Evolutionary conservation across 31 red algal species (phyloP).

Genomic region (Odonthalia washingtoniensis): DNA sequence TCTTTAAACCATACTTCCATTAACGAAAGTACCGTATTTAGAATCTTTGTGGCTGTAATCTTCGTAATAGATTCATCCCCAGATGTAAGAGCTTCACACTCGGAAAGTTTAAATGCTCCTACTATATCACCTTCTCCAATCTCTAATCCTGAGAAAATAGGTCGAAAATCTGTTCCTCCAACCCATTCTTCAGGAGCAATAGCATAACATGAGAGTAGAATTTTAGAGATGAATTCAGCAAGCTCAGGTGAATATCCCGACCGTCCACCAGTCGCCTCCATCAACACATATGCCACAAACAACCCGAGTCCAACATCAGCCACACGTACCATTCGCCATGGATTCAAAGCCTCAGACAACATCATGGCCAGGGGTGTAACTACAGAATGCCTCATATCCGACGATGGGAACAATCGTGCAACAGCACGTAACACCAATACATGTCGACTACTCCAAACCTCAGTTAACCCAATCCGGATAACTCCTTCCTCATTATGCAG

Average conservation of each 20-base stretch:
- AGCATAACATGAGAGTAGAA: slow-evolving; percentile 22
- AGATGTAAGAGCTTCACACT: slow-evolving; percentile 1
- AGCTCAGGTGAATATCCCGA: slow-evolving; percentile 54
- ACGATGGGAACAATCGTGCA: slow-evolving; percentile 60
- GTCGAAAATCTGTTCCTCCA: background rate
- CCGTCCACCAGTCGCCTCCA: slow-evolving; percentile 41
- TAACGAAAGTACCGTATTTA: slow-evolving; percentile 4
- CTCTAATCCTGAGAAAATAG: background rate
- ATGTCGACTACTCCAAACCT: slow-evolving; percentile 15
- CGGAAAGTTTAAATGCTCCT: background rate
- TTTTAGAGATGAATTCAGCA: slow-evolving; percentile 23
- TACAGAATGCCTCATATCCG: slow-evolving; percentile 73
- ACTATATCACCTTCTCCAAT: background rate
- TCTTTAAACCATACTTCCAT: slow-evolving; percentile 34
- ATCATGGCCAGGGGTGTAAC: slow-evolving; percentile 56
- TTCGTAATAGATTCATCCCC: background rate
- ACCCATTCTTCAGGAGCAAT: background rate
- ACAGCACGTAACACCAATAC: slow-evolving; percentile 51
- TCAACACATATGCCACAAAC: slow-evolving; percentile 33
- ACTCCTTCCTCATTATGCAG: too few relatives aligned
- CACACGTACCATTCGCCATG: slow-evolving; percentile 22
- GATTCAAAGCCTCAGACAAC: slow-evolving; percentile 58
- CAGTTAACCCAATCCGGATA: too few relatives aligned
- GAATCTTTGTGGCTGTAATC: slow-evolving; percentile 1
- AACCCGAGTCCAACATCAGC: slow-evolving; percentile 47